These are phyloP conservation scores for Schwanniomyces vanrijiae DNA, from an alignment of 805 yeast species.

Conservation along the genomic window DNA sequence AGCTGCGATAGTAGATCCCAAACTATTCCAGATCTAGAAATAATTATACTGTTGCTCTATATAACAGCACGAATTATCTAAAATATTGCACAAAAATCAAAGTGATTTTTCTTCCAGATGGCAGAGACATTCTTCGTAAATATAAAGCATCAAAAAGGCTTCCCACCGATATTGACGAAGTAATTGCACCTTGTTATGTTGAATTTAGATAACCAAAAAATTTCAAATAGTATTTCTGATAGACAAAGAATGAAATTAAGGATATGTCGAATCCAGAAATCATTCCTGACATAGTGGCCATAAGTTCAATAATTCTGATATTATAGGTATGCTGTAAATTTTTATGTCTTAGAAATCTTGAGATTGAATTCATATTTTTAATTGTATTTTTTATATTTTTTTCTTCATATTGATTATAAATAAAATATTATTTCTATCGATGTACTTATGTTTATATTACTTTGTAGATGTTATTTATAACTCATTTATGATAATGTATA, in stretches of 20 bases:
- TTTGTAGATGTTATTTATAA: too few relatives aligned
- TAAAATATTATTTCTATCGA: too few relatives aligned
- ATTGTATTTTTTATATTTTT: neutral
- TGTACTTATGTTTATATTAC: too few relatives aligned
- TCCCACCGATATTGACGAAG: conserved; percentile 54
- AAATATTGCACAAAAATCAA: conserved; percentile 21
- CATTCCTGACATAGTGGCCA: conserved; percentile 65
- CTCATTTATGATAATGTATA: too few relatives aligned
- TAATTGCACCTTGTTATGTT: conserved; percentile 64
- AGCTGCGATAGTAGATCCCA: conserved; percentile 27
- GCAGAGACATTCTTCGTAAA: conserved; percentile 19
- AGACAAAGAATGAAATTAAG: conserved; percentile 65
- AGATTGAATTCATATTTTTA: neutral
- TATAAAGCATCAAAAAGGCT: conserved; percentile 21
- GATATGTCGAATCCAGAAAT: conserved; percentile 77
- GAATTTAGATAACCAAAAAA: conserved; percentile 55
- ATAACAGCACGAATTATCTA: conserved; percentile 30
- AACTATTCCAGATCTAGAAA: conserved; percentile 34
- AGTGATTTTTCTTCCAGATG: conserved; percentile 24
- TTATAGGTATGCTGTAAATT: conserved; percentile 46
- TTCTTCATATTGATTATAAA: neutral
- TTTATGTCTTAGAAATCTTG: conserved; percentile 11
- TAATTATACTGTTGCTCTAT: conserved; percentile 23
- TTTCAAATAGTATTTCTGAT: conserved; percentile 36
- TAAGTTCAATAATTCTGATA: conserved; percentile 50